phyloP scores from a whole-genome alignment of 108 stramenopile species.

The Cylindrotheca closterium region DNA sequence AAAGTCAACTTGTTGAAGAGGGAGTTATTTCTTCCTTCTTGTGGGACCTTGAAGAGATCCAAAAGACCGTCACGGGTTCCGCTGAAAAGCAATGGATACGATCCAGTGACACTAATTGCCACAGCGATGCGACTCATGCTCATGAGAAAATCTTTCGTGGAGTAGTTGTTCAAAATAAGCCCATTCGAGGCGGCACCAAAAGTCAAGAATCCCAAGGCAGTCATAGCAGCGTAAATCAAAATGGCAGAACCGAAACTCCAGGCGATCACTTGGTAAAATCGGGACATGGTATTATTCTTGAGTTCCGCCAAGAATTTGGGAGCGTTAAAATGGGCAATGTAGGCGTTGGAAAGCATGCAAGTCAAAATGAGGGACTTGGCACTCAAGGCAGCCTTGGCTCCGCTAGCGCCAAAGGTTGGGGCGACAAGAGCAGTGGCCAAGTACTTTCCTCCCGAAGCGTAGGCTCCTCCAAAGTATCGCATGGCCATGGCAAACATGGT shows the following conservation, averaged over 20 bases:
- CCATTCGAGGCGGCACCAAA: conserved; percentile 89
- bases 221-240: conserved; percentile 69
- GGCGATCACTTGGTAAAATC: conserved; percentile 80
- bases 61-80: conserved; percentile 84
- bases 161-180: conserved; percentile 95
- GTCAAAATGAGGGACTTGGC: conserved; percentile 83
- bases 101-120: conserved; percentile 84
- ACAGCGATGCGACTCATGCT: conserved; percentile 88
- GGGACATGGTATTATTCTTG: conserved; percentile 85
- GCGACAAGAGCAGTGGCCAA: conserved; percentile 37
- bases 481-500: conserved; percentile 83
- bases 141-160: conserved; percentile 85
- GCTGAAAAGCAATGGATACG: conserved; percentile 61
- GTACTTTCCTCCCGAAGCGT: conserved; percentile 70
- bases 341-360: conserved; percentile 95
- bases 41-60: conserved; percentile 67
- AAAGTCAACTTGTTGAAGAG: conserved; percentile 74
- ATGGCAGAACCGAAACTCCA: conserved; percentile 80
- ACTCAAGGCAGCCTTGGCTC: conserved; percentile 66
- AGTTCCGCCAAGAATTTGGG: conserved; percentile 94
- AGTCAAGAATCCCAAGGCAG: conserved; percentile 86
- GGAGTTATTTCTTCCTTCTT: conserved; percentile 52
- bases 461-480: conserved; percentile 80
- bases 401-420: conserved; percentile 68
- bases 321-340: conserved; percentile 82